phyloP scores from a whole-genome alignment of 306 rosid genomes.

The Lupinus albus region DNA sequence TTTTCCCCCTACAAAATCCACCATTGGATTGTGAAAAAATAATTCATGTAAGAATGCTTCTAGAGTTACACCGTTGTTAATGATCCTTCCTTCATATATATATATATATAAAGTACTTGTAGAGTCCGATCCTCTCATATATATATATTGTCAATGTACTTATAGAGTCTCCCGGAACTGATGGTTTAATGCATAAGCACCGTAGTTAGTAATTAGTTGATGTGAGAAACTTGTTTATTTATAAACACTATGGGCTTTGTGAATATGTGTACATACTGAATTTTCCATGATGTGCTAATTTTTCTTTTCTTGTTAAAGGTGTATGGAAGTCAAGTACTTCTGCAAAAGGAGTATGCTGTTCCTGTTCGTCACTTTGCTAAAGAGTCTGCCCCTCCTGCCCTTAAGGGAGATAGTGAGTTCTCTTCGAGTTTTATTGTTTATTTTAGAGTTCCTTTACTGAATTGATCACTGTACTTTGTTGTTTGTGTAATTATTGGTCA shows the following conservation, averaged over 20 bases:
- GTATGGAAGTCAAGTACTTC: slow-evolving; percentile 58
- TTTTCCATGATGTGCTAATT: not conserved
- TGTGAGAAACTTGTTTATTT: not conserved
- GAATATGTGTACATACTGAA: not conserved
- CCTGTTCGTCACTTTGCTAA: slow-evolving; percentile 81
- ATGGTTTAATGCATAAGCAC: slow-evolving; percentile 4
- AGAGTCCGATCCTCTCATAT: no score
- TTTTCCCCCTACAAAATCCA: no score
- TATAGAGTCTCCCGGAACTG: not conserved
- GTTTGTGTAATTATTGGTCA: not conserved
- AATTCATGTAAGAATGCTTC: no score
- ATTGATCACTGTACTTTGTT: not conserved
- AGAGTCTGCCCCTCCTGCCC: slow-evolving; percentile 62
- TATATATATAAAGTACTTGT: no score
- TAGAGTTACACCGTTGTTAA: no score
- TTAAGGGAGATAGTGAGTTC: slow-evolving; percentile 90
- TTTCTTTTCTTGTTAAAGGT: slow-evolving; percentile 47
- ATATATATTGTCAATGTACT: not conserved
- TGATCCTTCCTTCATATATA: no score
- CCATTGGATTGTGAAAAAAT: no score
- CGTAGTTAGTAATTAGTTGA: not conserved
- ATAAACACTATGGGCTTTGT: not conserved
- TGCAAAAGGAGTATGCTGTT: slow-evolving; percentile 66
- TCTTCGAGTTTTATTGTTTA: slow-evolving; percentile 9
- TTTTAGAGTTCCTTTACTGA: not conserved